phyloP scores from a whole-genome alignment of 2,329 filamentous ascomycete genomes.

The Sclerotinia spermophila region DNA sequence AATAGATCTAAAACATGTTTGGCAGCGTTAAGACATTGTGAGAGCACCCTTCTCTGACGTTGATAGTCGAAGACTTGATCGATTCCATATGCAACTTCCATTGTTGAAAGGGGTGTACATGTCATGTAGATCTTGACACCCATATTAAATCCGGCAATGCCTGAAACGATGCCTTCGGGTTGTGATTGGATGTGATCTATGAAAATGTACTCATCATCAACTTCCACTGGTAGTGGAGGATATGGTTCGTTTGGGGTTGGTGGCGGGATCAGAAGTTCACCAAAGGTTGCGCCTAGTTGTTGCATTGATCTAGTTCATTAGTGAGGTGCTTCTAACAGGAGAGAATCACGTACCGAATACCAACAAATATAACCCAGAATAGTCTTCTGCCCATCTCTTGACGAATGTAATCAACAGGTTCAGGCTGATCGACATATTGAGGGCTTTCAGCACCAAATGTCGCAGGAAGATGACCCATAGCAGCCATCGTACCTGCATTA shows the following conservation, averaged over 20 bases:
- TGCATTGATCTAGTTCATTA: constrained; percentile 59
- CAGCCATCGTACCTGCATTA: constrained; percentile 36
- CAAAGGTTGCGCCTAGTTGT: constrained; percentile 69
- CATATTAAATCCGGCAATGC: constrained; percentile 76
- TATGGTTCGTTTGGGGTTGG: constrained; percentile 72
- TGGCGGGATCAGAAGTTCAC: constrained; percentile 71
- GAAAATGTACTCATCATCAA: constrained; percentile 80
- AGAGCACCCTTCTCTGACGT: constrained; percentile 70
- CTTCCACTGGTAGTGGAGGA: constrained; percentile 73
- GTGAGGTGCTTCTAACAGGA: background rate
- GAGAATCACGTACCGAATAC: constrained; percentile 53
- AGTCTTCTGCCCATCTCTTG: constrained; percentile 73
- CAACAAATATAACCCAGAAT: constrained; percentile 80
- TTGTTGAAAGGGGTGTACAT: constrained; percentile 73
- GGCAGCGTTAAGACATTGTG: constrained; percentile 65
- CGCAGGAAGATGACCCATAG: constrained; percentile 26
- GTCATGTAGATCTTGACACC: constrained; percentile 75
- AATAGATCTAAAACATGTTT: constrained; percentile 66
- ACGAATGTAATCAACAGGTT: constrained; percentile 60
- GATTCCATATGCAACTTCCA: constrained; percentile 79
- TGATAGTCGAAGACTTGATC: constrained; percentile 72
- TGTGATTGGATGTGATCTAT: constrained; percentile 67
- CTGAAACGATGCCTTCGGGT: constrained; percentile 62
- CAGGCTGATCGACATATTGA: constrained; percentile 13
- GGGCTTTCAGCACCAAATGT: constrained; percentile 27